These are phyloP conservation scores for Zygoascus biomembranicola DNA, from an alignment of 805 yeast species.

Conservation along the genomic window DNA sequence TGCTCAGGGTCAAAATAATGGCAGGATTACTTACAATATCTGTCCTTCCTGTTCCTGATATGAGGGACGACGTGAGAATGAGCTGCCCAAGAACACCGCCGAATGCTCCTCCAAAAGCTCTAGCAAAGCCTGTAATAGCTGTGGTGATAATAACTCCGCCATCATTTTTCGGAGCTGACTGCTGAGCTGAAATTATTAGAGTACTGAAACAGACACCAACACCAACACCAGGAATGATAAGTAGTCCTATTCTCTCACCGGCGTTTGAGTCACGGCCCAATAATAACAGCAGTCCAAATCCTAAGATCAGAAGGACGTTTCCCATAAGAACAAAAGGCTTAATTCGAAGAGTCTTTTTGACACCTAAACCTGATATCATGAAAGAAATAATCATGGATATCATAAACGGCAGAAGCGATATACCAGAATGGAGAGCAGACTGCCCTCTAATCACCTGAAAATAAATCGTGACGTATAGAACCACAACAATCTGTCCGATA, in stretches of 20 bases:
- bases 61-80: background rate
- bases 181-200: background rate
- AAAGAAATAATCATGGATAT: background rate
- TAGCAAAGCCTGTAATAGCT: background rate
- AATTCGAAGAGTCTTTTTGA: background rate
- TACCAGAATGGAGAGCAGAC: conserved; percentile 32
- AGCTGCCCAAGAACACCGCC: background rate
- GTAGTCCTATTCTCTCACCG: background rate
- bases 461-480: conserved; percentile 41
- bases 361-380: background rate
- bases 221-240: background rate
- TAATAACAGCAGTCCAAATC: background rate
- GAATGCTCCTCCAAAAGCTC: background rate
- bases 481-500: conserved; percentile 36
- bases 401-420: conserved; percentile 35
- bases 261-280: background rate
- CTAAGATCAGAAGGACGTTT: background rate
- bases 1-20: background rate
- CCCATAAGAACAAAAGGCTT: background rate
- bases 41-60: background rate
- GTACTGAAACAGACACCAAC: background rate
- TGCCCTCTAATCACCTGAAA: conserved; percentile 37
- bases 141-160: background rate
- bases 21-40: background rate
- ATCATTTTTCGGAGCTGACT: background rate